phyloP scores from a whole-genome alignment of 2,329 filamentous ascomycete genomes.

The Talaromyces islandicus region DNA sequence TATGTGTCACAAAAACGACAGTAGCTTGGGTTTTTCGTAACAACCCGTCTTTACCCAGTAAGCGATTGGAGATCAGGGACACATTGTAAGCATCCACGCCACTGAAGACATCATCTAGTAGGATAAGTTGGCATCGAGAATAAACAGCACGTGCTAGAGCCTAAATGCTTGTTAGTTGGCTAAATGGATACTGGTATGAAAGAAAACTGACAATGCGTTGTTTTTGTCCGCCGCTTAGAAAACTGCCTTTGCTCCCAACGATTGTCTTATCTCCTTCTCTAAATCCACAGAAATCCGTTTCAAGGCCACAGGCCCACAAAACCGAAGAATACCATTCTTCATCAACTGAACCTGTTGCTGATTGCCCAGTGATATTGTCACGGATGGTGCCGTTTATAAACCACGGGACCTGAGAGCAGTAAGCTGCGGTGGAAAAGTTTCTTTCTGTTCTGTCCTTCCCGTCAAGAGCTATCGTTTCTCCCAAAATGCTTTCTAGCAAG shows the following conservation, averaged over 20 bases:
- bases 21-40: not conserved
- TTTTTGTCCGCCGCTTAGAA: conserved; percentile 76
- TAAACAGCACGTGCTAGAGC: conserved; percentile 44
- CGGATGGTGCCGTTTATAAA: not conserved
- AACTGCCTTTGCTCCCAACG: conserved; percentile 62
- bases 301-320: conserved; percentile 19
- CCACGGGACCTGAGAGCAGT: not conserved
- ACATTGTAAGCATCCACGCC: conserved; percentile 5
- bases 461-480: conserved; percentile 31
- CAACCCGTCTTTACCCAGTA: conserved; percentile 6
- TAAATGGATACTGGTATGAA: too few relatives aligned
- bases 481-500: conserved; percentile 41
- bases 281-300: conserved; percentile 20
- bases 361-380: not conserved
- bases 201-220: conserved; percentile 65
- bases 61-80: not conserved
- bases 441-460: conserved; percentile 22
- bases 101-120: conserved; percentile 10
- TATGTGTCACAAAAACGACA: conserved; percentile 5
- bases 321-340: conserved; percentile 21
- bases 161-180: conserved; percentile 22
- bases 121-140: conserved; percentile 20
- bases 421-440: not conserved
- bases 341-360: conserved; percentile 14
- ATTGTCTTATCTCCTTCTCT: conserved; percentile 61